phyloP scores from a whole-genome alignment of 1,139 yeast genomes.

The Suhomyces chickasaworum region DNA sequence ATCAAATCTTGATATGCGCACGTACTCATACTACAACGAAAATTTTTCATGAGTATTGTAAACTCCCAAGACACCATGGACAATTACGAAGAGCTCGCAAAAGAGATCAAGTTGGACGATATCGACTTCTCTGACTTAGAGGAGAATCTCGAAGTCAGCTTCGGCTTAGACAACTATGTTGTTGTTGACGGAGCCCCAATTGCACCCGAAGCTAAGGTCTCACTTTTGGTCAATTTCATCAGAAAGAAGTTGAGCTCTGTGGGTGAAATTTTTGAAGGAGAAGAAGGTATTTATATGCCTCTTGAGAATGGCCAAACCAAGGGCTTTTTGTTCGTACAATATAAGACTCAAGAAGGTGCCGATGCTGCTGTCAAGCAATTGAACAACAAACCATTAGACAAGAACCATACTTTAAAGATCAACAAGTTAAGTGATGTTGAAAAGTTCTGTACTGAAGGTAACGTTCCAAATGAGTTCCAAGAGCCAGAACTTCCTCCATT shows the following conservation, averaged over 20 bases:
- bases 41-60: slow-evolving; percentile 14
- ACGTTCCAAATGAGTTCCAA: slow-evolving; percentile 60
- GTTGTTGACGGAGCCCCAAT: slow-evolving; percentile 96
- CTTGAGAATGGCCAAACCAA: slow-evolving; percentile 76
- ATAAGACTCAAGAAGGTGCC: slow-evolving; percentile 66
- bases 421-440: slow-evolving; percentile 86
- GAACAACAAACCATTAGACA: slow-evolving; percentile 90
- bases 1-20: slow-evolving; percentile 3
- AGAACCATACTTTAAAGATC: slow-evolving; percentile 84
- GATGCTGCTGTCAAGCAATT: slow-evolving; percentile 76
- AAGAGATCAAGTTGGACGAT: slow-evolving; percentile 51
- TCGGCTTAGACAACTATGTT: slow-evolving; percentile 74
- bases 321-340: slow-evolving; percentile 89
- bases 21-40: slow-evolving; percentile 6
- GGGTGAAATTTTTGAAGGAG: slow-evolving; percentile 70
- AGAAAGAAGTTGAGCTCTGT: slow-evolving; percentile 70
- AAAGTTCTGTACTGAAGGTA: slow-evolving; percentile 72
- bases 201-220: slow-evolving; percentile 87
- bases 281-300: slow-evolving; percentile 79
- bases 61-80: slow-evolving; percentile 21
- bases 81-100: slow-evolving; percentile 38
- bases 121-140: slow-evolving; percentile 90
- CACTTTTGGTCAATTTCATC: slow-evolving; percentile 81
- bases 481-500: slow-evolving; percentile 75
- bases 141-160: slow-evolving; percentile 61